Evolutionary conservation across 352 stramenopile species (phyloP).

Genomic region (Thalassiosira exigua): DNA sequence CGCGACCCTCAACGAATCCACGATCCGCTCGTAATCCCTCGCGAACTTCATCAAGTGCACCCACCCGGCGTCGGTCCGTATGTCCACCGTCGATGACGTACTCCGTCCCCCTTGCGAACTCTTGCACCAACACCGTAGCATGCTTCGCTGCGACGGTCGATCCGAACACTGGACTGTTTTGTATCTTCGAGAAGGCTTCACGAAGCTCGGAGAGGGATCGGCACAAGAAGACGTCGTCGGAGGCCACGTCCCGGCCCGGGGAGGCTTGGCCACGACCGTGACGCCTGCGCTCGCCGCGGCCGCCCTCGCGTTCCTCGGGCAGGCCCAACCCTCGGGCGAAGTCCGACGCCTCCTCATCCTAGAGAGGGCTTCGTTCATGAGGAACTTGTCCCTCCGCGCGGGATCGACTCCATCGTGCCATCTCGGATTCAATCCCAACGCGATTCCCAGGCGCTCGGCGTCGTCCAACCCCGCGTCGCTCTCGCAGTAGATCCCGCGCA

Average conservation of each 20-base stretch:
- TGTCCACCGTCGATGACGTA: slow-evolving; percentile 97
- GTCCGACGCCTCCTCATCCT: slow-evolving; percentile 62
- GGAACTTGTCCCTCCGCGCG: slow-evolving; percentile 78
- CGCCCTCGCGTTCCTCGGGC: slow-evolving; percentile 3
- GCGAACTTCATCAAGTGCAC: slow-evolving; percentile 93
- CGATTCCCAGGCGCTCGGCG: slow-evolving; percentile 70
- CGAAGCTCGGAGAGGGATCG: slow-evolving; percentile 87
- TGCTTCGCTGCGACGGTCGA: slow-evolving; percentile 58
- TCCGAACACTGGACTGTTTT: slow-evolving; percentile 74
- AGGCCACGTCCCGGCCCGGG: slow-evolving; percentile 91
- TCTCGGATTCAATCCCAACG: slow-evolving; percentile 53
- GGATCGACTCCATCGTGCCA: slow-evolving; percentile 71
- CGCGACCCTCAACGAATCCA: slow-evolving; percentile 78
- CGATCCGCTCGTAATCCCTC: slow-evolving; percentile 89
- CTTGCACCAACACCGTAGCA: slow-evolving; percentile 73
- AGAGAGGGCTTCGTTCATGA: slow-evolving; percentile 70
- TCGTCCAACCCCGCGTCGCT: slow-evolving; percentile 77
- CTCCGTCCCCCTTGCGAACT: slow-evolving; percentile 89
- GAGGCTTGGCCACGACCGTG: slow-evolving; percentile 91
- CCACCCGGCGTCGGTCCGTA: slow-evolving; percentile 93
- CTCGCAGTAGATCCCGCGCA: slow-evolving; percentile 77
- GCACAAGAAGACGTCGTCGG: slow-evolving; percentile 94
- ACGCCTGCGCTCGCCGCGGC: slow-evolving; percentile 1
- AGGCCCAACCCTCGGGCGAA: slow-evolving; percentile 68
- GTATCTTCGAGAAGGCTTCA: slow-evolving; percentile 86